Evolutionary conservation across 768 basidiomycete species (phyloP), one percentile per base, ranked within the genome.

Genomic region (Psilocybe cyanescens): DNA sequence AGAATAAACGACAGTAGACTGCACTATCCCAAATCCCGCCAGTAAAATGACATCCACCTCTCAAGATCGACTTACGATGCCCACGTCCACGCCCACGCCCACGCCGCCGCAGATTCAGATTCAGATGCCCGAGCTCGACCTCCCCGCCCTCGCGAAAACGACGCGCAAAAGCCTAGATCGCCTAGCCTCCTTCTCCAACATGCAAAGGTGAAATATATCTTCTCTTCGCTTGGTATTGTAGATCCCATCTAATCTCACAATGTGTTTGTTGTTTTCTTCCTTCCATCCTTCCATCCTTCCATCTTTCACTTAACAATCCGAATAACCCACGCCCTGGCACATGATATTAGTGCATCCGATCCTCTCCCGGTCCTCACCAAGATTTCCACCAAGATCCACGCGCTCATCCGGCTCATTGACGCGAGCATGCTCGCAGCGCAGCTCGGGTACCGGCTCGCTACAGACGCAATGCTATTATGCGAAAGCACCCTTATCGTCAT

Each of bases 81-180:
- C 70, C 8, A 64, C 52, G 52, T 19, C 60, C 28, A 47, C 30
- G 12, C 3, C 49, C 24, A 29, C 8, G 33, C 2, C 49, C 16
- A 35, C 33, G 33, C 41, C 41, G 4, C 14, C 11, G 41, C 14
- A 8, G 41, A 49, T 44, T 31, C 50, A 16, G 1, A 12, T 58
- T 48, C 49, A 51, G 12, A 60, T 65, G 30, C 67, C 70, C 8
- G 65, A 60, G 31, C 61, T 76, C 6, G 70, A 77, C 61, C 59
- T 76, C 8, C 46, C 65, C 14, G 58, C 64, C 9, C 67, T 74
- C 11, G 77, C 74, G 3, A 71, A 68, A 46, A 68, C 67, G 8
- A 78, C 76, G 1, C 65, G 73, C 31, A 79, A 78, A 63, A 74
- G 75, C 3, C 67, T 78, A n/a, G 76, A 79, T 53, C 73, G 78